Percentiles rank a stretch among this genome's conserved stretches.
Evolutionary conservation across 345 rosid species (phyloP).

Genomic region (Salix brachista): DNA sequence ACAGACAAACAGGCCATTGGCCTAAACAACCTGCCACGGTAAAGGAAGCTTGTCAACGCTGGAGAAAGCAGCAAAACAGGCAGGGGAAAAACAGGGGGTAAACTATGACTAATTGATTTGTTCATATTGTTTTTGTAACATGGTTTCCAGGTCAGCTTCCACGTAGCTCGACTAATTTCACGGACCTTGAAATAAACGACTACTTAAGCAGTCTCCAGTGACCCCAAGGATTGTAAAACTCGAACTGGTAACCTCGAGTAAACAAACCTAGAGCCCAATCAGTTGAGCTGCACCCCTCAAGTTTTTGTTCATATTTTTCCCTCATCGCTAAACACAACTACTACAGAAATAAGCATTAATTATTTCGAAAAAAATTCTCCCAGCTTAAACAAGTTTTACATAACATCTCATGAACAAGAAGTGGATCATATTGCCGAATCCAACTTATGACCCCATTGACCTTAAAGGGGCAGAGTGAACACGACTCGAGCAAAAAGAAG

Average conservation of each 20-base stretch:
- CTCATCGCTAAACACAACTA: neutral
- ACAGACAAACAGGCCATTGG: neutral
- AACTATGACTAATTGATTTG: neutral
- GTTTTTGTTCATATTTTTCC: neutral
- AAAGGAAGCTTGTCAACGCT: neutral
- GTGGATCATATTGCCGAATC: neutral
- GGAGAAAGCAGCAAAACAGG: neutral
- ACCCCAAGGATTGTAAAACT: accelerated
- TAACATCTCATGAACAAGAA: neutral
- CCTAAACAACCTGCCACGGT: neutral
- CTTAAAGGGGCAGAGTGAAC: neutral
- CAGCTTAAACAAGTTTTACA: neutral
- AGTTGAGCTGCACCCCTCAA: no score
- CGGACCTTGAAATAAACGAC: no score
- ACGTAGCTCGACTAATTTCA: accelerated
- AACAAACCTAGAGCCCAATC: no score
- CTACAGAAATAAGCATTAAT: neutral
- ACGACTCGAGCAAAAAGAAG: neutral
- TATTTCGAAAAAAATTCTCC: neutral
- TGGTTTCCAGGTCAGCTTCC: no score
- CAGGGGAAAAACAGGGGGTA: neutral
- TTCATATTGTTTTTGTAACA: neutral
- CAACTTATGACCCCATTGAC: neutral
- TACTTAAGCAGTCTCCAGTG: no score
- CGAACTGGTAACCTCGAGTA: no score